phyloP scores from a whole-genome alignment of 2,329 filamentous ascomycete genomes.

The Ophiostoma himal-ulmi region DNA sequence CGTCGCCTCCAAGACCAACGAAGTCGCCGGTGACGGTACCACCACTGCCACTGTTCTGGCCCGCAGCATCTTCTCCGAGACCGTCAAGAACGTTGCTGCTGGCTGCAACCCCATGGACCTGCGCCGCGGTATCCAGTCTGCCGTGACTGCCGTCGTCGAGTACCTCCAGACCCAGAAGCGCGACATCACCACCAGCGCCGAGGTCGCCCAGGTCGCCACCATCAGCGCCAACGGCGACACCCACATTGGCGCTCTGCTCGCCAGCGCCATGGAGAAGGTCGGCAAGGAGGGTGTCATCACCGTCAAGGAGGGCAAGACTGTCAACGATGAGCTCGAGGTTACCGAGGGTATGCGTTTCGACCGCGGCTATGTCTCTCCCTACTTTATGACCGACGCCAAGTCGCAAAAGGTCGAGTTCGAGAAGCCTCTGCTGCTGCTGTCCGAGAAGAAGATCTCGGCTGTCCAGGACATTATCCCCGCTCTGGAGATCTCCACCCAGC shows the following conservation, averaged over 20 bases:
- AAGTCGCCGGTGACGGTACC: conserved; percentile 96
- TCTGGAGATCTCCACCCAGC: conserved; percentile 92
- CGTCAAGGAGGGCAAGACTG: conserved; percentile 99
- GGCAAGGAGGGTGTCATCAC: conserved; percentile 99
- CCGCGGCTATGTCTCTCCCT: conserved; percentile 95
- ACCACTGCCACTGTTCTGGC: conserved; percentile 96
- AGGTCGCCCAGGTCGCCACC: conserved; percentile 96
- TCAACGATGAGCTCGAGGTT: conserved; percentile 94
- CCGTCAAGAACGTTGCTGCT: conserved; percentile 98
- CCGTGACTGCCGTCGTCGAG: conserved; percentile 89
- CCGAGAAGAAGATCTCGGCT: conserved; percentile 99
- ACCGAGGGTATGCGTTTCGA: conserved; percentile 99
- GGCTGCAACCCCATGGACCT: conserved; percentile 99
- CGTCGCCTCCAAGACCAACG: conserved; percentile 98
- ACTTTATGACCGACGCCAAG: conserved; percentile 99
- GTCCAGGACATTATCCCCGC: conserved; percentile 98
- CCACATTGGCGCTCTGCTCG: conserved; percentile 92
- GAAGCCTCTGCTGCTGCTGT: conserved; percentile 96
- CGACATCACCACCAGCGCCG: conserved; percentile 93
- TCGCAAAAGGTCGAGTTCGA: conserved; percentile 98
- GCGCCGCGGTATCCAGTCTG: conserved; percentile 91
- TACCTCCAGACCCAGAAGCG: conserved; percentile 94
- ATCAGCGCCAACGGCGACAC: conserved; percentile 96
- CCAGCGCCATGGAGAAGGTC: conserved; percentile 99
- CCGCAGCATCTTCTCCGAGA: conserved; percentile 98